Base-by-base conservation (phyloP, 2,329 filamentous ascomycete species). In the Scolecobasidium constrictum region DNA sequence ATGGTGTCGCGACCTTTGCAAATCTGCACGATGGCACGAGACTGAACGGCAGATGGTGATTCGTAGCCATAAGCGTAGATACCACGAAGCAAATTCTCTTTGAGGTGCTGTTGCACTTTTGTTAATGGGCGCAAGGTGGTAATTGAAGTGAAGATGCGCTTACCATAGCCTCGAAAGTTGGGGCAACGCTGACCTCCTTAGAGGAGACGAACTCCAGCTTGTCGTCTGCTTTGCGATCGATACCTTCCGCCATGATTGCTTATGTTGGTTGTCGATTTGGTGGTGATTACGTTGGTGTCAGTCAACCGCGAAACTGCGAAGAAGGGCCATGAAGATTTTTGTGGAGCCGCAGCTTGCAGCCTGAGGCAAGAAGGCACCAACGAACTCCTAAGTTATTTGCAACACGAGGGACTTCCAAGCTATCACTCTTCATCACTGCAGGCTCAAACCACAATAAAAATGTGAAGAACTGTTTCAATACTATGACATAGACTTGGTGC, bases 1-100 rank as follows among this genome's bases (percentile, higher is more conserved):
- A 98, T 98, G 49, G 92, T 96, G 64, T 98, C 92, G 66, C 92
- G 86, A 51, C 92, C 92, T 68, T 96, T 96, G 78, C 92, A 98
- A 58, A 98, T 85, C 68, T 96, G 92, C 39, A 98, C 92, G 58
- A 98, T 98, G 42, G 92, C 92, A 59, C 92, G 86, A 52, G 90
- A 95, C 69, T 98, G 92, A 15, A 98, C 90, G 12, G 92, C 92
- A 0, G 92, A 98, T 11, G 92, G 92, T 2, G 92, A 95, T 63
- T 98, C 92, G 67, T 96, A 98, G 50, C 92, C 92, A 56, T 98
- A 98, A 26, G 92, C 92, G 61, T 98, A 98, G 60, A 98, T 90
- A 50, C 92, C 92, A 52, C 92, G 88, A 51, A 98, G 78, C 26
- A 98, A 79, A 58, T 93, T 94, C 64, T 96, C 90, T 69, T 98